Evolutionary conservation across 306 rosid species (phyloP), one percentile per base, ranked within the genome.

Genomic region (Citrullus mucosospermus): DNA sequence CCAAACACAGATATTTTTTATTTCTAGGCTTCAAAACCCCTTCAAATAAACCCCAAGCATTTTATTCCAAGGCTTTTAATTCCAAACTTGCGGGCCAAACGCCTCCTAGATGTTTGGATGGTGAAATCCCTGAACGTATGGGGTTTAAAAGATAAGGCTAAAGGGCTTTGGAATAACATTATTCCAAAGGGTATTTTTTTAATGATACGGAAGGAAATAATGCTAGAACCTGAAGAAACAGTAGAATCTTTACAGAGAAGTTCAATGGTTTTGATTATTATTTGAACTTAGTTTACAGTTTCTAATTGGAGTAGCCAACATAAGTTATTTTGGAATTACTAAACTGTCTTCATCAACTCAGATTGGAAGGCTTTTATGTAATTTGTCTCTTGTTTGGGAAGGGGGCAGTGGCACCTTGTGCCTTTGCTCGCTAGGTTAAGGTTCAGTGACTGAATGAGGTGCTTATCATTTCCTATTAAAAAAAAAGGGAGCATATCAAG

Each of bases 401-500:
- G 20, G 3, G 57, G 3, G 57, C 54, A 48, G 54, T 12, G 4
- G 54, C 57, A 15, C 7, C 57, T 53, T 16, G 57, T 15, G 57
- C 0, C 57, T 51, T 51, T 51, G 8, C 8, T 17, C n/a, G 3
- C 20, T 16, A 53, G 57, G 57, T 6, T 53, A 53, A 53, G 57
- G 16, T 53, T 16, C 6, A 9, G 57, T 6, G 20, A n/a, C 16
- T 53, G 57, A 53, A 53, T 53, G 57, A 6, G 1, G 20, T 15
- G 57, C 8, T 53, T 53, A 16, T 16, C 9, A 16, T 53, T 5
- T 53, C 57, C 17, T 53, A 53, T 53, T 16, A 53, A 53, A 43
- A 16, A 6, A 16, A 53, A 80, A 71, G 25, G 53, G 68, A 74
- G 70, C 59, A 73, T 66, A 75, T 76, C 59, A 50, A 76, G 63